Conservation (phyloP, 2,329 filamentous ascomycete genomes). For the Clonostachys byssicola region DNA sequence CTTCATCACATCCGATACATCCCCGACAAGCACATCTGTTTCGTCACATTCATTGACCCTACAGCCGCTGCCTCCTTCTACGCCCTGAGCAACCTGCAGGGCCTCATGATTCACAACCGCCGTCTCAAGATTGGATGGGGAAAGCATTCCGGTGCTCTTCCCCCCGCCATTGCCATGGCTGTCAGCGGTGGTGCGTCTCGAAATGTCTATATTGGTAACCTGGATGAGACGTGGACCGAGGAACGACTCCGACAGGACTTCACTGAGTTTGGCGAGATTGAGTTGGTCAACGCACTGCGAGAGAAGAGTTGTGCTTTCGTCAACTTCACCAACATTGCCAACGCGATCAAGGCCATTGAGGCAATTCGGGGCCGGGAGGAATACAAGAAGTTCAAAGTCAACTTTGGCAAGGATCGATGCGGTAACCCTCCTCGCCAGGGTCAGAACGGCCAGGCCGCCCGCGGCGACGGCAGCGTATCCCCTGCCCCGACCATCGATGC, state of each 20-base stretch:
- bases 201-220: conserved; percentile 96
- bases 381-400: conserved; percentile 98
- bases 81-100: conserved; percentile 93
- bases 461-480: conserved; percentile 54
- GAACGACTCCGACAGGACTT: conserved; percentile 95
- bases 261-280: conserved; percentile 95
- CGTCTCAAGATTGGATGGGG: conserved; percentile 98
- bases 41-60: conserved; percentile 98
- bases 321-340: conserved; percentile 99
- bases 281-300: conserved; percentile 90
- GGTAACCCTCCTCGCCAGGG: conserved; percentile 93
- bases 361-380: conserved; percentile 92
- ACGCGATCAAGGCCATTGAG: conserved; percentile 98
- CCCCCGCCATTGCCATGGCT: conserved; percentile 90
- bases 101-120: conserved; percentile 98
- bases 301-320: conserved; percentile 99
- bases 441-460: conserved; percentile 64
- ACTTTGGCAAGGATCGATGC: conserved; percentile 98
- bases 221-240: conserved; percentile 96
- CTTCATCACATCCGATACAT: conserved; percentile 99
- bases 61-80: conserved; percentile 98
- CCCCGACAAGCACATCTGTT: conserved; percentile 99
- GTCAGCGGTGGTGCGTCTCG: conserved; percentile 96
- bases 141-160: conserved; percentile 95
- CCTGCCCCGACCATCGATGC: conserved; percentile 56